Conservation (phyloP, 139 green algal genomes). For the Limnomonas spitsbergensis region DNA sequence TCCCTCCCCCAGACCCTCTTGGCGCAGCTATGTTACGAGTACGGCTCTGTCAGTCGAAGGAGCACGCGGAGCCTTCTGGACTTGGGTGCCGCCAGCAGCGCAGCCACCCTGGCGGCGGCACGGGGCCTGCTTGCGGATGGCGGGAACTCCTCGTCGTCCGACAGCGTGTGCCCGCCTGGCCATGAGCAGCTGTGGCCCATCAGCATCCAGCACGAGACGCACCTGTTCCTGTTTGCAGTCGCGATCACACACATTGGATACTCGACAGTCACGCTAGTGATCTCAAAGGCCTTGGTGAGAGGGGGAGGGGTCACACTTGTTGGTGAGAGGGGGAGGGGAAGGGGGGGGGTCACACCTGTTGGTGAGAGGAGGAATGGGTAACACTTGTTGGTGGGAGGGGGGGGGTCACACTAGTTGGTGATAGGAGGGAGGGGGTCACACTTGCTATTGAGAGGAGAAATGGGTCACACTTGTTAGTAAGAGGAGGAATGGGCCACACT, state of each 20-base stretch:
- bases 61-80: neutral
- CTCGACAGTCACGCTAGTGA: neutral
- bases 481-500: too few species aligned
- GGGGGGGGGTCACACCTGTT: too few species aligned
- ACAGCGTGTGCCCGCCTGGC: constrained; percentile 5
- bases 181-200: constrained; percentile 27
- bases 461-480: too few species aligned
- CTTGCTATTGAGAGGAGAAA: too few species aligned
- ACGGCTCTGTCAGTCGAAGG: neutral
- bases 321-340: too few species aligned
- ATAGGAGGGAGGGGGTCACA: too few species aligned
- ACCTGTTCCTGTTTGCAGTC: constrained; percentile 30
- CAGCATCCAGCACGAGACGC: constrained; percentile 27
- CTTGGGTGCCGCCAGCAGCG: neutral
- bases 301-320: neutral
- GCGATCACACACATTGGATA: constrained; percentile 23
- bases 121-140: neutral
- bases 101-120: neutral
- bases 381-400: too few species aligned
- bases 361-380: too few species aligned
- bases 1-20: neutral
- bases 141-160: neutral
- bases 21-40: neutral
- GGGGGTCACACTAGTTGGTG: too few species aligned
- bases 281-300: neutral